phyloP scores from a whole-genome alignment of 140 eudicot species.

The Stevia rebaudiana region DNA sequence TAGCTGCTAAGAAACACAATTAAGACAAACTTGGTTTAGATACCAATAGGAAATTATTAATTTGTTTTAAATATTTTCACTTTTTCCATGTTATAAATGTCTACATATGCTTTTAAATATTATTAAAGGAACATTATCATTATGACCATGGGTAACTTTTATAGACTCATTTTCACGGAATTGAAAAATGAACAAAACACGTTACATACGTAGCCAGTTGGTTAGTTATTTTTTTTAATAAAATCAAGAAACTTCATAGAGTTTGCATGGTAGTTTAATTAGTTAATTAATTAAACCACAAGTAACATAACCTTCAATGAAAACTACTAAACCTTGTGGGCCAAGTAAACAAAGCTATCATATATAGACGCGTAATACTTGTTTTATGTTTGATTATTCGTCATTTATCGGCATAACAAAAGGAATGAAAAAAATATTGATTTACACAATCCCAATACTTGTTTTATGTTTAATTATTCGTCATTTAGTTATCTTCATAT shows the following conservation, averaged over 20 bases:
- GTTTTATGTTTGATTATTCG: too few relatives aligned
- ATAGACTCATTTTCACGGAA: not conserved
- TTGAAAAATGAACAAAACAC: not conserved
- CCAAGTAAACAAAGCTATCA: constrained; percentile 10
- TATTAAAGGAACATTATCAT: not conserved
- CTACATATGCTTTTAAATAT: not conserved
- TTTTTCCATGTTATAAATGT: too few relatives aligned
- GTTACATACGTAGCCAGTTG: not conserved
- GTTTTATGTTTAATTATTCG: constrained; percentile 12
- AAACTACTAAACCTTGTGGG: constrained; percentile 14
- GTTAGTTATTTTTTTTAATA: not conserved
- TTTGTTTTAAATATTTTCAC: too few relatives aligned
- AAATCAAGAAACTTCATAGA: constrained; percentile 7
- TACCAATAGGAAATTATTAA: too few relatives aligned
- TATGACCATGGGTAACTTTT: not conserved
- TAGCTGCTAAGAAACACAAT: too few relatives aligned
- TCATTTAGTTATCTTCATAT: constrained; percentile 8
- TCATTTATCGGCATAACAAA: not conserved
- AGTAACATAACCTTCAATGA: constrained; percentile 7
- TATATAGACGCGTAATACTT: constrained; percentile 4
- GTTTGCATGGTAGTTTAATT: not conserved
- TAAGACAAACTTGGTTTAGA: too few relatives aligned
- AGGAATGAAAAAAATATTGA: constrained; percentile 13
- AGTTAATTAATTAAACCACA: not conserved
- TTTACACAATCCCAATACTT: constrained; percentile 10